Percentiles rank a stretch among this genome's conserved stretches.
Evolutionary conservation across 139 green algal genomes (phyloP).

Genomic region (Chlorella sp.): DNA sequence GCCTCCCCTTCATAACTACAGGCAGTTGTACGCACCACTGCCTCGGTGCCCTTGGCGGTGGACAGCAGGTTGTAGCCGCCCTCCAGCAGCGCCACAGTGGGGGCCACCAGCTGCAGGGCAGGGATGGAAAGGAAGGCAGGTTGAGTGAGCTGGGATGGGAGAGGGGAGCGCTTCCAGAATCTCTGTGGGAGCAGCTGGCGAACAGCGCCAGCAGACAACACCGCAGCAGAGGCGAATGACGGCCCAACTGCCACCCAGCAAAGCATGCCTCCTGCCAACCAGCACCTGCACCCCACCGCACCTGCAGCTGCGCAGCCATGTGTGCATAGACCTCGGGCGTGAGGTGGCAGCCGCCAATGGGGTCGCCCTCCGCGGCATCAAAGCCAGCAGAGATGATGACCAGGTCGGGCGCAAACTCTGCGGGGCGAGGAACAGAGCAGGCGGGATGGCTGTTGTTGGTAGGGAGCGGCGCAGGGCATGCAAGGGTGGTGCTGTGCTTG

Average conservation of each 20-base stretch:
- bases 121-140: too few relatives aligned
- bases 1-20: too few relatives aligned
- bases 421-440: not conserved
- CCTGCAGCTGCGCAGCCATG: conserved; percentile 75
- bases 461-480: too few relatives aligned
- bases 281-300: too few relatives aligned
- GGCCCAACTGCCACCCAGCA: too few relatives aligned
- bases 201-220: too few relatives aligned
- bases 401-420: conserved; percentile 86
- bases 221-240: too few relatives aligned
- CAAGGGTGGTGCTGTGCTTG: too few relatives aligned
- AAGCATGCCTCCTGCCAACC: too few relatives aligned
- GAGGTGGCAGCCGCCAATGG: conserved; percentile 53
- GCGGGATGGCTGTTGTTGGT: not conserved
- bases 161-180: too few relatives aligned
- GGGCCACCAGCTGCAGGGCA: conserved; percentile 44
- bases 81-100: conserved; percentile 84
- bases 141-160: too few relatives aligned
- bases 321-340: conserved; percentile 71
- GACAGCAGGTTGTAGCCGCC: conserved; percentile 81
- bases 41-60: conserved; percentile 72
- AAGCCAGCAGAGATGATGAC: conserved; percentile 89
- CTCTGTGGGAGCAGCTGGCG: too few relatives aligned
- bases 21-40: conserved; percentile 70
- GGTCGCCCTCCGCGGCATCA: conserved; percentile 69